Base-by-base conservation (phyloP, 1,284 basidiomycete genomes). In the Butyriboletus pseudospeciosus region DNA sequence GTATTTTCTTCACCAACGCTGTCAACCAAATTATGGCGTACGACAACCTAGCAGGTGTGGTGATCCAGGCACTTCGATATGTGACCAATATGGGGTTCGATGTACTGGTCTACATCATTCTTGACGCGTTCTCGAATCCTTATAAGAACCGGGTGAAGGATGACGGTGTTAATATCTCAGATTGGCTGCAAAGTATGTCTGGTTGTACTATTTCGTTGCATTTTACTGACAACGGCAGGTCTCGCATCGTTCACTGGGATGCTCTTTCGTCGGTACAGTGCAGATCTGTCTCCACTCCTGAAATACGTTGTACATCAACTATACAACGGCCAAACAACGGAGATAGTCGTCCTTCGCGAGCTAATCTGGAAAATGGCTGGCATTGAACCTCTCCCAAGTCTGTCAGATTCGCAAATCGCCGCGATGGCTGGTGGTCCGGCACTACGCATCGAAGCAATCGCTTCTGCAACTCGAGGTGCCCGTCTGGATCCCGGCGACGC, bases 11-110 rank as follows among this genome's bases (percentile, higher is more conserved):
- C 76, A 74, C 82, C 16, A 90, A 91, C 56, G 93, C 91, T 0
- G 86, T 99, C 49, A 87, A 89, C 61, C 97, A 99, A 73, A 90
- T 98, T 55, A 95, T 95, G 85, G 87, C 93, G 20, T 99, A 99
- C 68, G 92, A 97, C 65, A 99, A 98, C 70, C 77, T 99, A 58
- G 93, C 93, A 17, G 81, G 83, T 44, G 92, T 94, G 34, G 87
- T 99, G 52, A 90, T 98, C 38, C 92, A 94, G 61, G 87, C 89
- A n/a, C 79, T 94, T 61, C 82, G 90, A 66, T 97, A 92, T 73
- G 83, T 95, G 57, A 94, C 91, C 2, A 86, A 86, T 58, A 88
- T 99, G 79, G 92, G 92, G 28, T 96, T 94, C 67, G 97, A 99
- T 67, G 90, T 98, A 14, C 80, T 98, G 23, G 84, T 93, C 7